Percentiles rank a stretch among this genome's conserved stretches.
These are phyloP conservation scores for Penicillium ucsense DNA, from an alignment of 495 filamentous ascomycete species.

Conservation along the genomic window DNA sequence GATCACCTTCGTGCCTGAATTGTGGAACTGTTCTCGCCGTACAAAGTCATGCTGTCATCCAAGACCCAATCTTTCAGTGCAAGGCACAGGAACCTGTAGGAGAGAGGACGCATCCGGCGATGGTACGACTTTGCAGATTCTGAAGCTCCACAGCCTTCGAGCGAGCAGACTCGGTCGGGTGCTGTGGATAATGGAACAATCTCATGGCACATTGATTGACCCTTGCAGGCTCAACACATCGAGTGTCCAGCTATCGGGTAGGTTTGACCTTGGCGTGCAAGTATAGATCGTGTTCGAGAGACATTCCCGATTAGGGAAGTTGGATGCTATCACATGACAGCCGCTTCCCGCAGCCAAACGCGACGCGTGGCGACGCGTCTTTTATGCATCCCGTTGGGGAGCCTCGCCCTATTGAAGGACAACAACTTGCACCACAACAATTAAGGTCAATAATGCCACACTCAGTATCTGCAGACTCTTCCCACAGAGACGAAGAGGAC, in stretches of 20 bases:
- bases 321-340: constrained; percentile 7
- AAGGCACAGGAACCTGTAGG: constrained; percentile 7
- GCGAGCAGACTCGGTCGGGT: background rate
- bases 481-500: constrained; percentile 24
- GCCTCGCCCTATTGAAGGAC: too few relatives aligned
- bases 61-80: background rate
- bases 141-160: background rate
- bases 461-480: constrained; percentile 30
- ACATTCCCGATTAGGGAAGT: constrained; percentile 9
- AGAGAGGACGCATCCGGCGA: constrained; percentile 8
- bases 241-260: too few relatives aligned
- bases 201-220: too few relatives aligned
- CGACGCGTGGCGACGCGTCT: constrained; percentile 12
- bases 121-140: background rate
- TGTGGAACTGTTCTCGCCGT: background rate
- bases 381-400: constrained; percentile 10
- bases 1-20: background rate
- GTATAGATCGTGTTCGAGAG: too few relatives aligned
- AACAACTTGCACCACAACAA: too few relatives aligned
- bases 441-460: constrained; percentile 38
- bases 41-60: constrained; percentile 15
- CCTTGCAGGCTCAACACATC: too few relatives aligned
- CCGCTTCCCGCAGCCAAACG: constrained; percentile 9
- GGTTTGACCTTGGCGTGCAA: too few relatives aligned
- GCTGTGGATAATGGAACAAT: too few relatives aligned